Evolutionary conservation across 441 rosid species (phyloP), one percentile per base, ranked within the genome.

Genomic region (Kokia cookei): DNA sequence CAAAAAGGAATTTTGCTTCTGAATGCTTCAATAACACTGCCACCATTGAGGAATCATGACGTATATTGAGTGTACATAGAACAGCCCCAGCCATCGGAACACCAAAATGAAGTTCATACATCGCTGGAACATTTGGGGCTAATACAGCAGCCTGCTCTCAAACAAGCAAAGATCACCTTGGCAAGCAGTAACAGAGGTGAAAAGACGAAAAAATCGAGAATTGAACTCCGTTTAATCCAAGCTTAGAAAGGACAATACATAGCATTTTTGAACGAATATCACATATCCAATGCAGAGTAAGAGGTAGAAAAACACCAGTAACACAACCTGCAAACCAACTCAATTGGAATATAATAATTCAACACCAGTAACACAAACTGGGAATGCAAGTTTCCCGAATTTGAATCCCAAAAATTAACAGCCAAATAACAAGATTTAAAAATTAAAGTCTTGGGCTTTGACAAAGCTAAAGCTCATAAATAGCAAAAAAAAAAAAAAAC

Each of bases 1-100:
- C 91, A 54, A 93, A 87, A 71, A 91, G 55, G 45, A 85, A 42
- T 77, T 91, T 90, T 7, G 97, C 89, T 73, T 79, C 92, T 0
- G 94, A 91, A 81, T 93, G 96, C 73, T 77, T 74, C 22, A 93
- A 82, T 47, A 93, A 72, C 26, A 81, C 71, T 1, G 94, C 84
- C n/a, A 93, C 82, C 84, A 82, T 87, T 4, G 86, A 79, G 3
- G 94, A 81, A 73, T 93, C 93, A 24, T 84, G 85, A n/a, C 97
- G 97, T 2, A 83, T 81, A 77, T 93, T 91, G 53, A 93, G 87
- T 0, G 98, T 87, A 75, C 97, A 93, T 37, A 91, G 89, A 73
- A 93, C 51, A 7, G 90, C 97, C 51, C 96, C 96, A 3, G 89
- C 89, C 97, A 90, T 93, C 10, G 97, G 98, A 72, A 89, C 94